phyloP scores from a whole-genome alignment of 768 basidiomycete species.

The Leccinum arenicola region DNA sequence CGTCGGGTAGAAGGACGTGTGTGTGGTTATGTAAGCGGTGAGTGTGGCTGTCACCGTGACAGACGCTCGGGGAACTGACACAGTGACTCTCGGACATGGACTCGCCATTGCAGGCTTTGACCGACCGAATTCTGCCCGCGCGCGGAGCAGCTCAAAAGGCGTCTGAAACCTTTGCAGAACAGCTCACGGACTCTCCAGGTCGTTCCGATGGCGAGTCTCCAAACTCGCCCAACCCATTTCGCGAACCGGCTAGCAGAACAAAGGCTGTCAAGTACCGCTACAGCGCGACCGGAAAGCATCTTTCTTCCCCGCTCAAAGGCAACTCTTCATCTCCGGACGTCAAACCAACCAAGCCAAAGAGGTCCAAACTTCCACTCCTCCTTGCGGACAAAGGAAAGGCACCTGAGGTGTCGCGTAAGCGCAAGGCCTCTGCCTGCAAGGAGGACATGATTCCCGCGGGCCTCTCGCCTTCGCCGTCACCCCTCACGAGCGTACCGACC shows the following conservation, averaged over 20 bases:
- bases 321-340: slow-evolving; percentile 31
- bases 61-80: slow-evolving; percentile 10
- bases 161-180: slow-evolving; percentile 30
- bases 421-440: slow-evolving; percentile 20
- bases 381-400: slow-evolving; percentile 12
- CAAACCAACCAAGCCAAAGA: slow-evolving; percentile 12
- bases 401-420: slow-evolving; percentile 23
- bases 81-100: slow-evolving; percentile 5
- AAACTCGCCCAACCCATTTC: slow-evolving; percentile 21
- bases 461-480: slow-evolving; percentile 21
- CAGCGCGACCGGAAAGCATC: slow-evolving; percentile 32
- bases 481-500: slow-evolving; percentile 27
- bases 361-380: slow-evolving; percentile 11
- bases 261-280: slow-evolving; percentile 33
- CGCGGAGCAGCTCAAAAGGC: slow-evolving; percentile 37
- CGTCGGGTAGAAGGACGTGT: not conserved
- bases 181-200: slow-evolving; percentile 28
- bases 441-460: slow-evolving; percentile 8
- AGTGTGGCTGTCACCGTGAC: slow-evolving; percentile 4
- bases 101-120: slow-evolving; percentile 7
- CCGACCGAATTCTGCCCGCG: slow-evolving; percentile 19
- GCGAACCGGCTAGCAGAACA: slow-evolving; percentile 22
- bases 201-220: slow-evolving; percentile 25
- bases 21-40: slow-evolving; percentile 14
- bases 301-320: slow-evolving; percentile 32